These are phyloP conservation scores for Trametes sp. DNA, from an alignment of 1,284 basidiomycete species.

Conservation along the genomic window DNA sequence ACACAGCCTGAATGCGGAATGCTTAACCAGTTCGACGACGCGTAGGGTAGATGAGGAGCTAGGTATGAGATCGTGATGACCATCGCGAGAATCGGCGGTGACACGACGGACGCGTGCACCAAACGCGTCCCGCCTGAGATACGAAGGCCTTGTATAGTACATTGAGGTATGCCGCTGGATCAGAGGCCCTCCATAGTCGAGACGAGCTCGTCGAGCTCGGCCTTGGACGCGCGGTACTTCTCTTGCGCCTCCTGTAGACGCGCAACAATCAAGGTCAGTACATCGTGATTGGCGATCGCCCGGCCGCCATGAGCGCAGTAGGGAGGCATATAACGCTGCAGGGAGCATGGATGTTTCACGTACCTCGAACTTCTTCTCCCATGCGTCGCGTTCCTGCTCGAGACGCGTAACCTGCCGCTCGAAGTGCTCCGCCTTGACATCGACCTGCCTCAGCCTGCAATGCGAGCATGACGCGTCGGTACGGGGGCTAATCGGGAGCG, in stretches of 20 bases:
- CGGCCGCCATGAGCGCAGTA: background rate
- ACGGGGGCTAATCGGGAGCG: conserved; percentile 10
- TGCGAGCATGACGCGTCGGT: conserved; percentile 18
- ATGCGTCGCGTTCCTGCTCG: conserved; percentile 92
- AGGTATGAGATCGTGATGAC: conserved; percentile 28
- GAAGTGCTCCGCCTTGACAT: conserved; percentile 99
- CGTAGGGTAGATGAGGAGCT: conserved; percentile 25
- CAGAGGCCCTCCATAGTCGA: conserved; percentile 83
- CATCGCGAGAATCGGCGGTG: conserved; percentile 13
- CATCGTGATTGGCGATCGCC: conserved; percentile 12
- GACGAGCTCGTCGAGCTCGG: conserved; percentile 90
- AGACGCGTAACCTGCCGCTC: conserved; percentile 89
- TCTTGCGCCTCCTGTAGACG: conserved; percentile 69
- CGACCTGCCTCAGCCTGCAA: conserved; percentile 90
- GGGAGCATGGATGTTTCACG: conserved; percentile 35
- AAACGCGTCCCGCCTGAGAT: conserved; percentile 8
- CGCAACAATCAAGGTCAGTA: background rate
- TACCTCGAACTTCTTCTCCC: conserved; percentile 97
- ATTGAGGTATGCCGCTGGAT: conserved; percentile 35
- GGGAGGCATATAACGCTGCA: conserved; percentile 8
- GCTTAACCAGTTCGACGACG: conserved; percentile 23
- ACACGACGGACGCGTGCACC: conserved; percentile 6
- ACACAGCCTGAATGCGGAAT: conserved; percentile 26
- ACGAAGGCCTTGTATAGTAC: conserved; percentile 29
- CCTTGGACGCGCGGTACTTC: conserved; percentile 83